phyloP scores from a whole-genome alignment of 2,329 filamentous ascomycete genomes.

The Pseudogymnoascus sp. region DNA sequence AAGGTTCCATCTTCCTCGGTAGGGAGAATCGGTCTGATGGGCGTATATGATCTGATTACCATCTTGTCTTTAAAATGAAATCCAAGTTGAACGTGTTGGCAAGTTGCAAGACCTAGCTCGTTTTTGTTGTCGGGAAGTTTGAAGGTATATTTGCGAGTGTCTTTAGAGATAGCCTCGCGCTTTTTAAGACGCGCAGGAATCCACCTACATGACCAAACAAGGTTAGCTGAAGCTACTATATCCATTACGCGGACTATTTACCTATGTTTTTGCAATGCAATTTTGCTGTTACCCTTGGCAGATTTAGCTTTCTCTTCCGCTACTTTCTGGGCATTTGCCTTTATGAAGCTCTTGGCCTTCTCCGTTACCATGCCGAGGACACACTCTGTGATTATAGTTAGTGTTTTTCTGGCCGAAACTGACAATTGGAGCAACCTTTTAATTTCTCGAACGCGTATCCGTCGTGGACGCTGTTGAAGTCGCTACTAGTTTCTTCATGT shows the following conservation, averaged over 20 bases:
- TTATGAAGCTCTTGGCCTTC: constrained; percentile 41
- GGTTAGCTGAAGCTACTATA: background rate
- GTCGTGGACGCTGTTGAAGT: constrained; percentile 45
- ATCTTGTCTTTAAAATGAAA: constrained; percentile 45
- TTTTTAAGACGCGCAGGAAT: constrained; percentile 36
- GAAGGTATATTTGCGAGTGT: constrained; percentile 42
- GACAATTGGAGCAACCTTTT: constrained; percentile 26
- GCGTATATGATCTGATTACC: constrained; percentile 44
- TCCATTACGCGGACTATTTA: background rate
- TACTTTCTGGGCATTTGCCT: constrained; percentile 34
- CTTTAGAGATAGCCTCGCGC: constrained; percentile 34
- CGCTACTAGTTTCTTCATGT: constrained; percentile 40
- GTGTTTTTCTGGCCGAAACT: background rate
- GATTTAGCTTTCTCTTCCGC: constrained; percentile 32
- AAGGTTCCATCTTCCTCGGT: constrained; percentile 38
- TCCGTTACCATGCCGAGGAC: constrained; percentile 41
- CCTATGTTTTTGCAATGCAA: constrained; percentile 35
- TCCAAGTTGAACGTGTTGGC: constrained; percentile 45
- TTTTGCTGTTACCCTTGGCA: constrained; percentile 24
- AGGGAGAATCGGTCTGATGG: constrained; percentile 37
- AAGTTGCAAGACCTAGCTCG: constrained; percentile 41
- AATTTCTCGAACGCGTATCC: constrained; percentile 43
- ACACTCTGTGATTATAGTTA: constrained; percentile 34
- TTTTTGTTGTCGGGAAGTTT: constrained; percentile 31
- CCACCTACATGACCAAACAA: constrained; percentile 30